A percentile compares a stretch with the other conserved stretches of the same genome.
Evolutionary conservation across 2,329 filamentous ascomycete genomes (phyloP).

Genomic region (Scedosporium minutisporum): DNA sequence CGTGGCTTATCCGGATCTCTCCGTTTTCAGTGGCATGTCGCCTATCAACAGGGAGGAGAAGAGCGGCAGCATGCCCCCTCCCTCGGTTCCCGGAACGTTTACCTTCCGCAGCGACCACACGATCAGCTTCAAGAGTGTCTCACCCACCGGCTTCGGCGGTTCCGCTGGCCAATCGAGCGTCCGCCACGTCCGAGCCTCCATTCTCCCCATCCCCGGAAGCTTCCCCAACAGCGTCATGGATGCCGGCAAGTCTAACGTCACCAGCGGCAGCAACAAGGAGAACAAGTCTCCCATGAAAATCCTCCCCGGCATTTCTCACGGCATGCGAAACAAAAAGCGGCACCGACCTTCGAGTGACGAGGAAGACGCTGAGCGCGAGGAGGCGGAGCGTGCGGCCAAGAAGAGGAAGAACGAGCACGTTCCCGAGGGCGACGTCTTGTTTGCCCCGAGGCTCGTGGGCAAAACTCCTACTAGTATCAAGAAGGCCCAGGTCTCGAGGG

Average conservation of each 20-base stretch:
- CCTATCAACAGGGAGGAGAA: constrained; percentile 13
- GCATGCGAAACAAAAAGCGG: constrained; percentile 57
- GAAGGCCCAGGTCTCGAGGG: constrained; percentile 13
- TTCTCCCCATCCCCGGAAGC: constrained; percentile 42
- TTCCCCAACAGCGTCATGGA: constrained; percentile 30
- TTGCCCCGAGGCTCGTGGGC: constrained; percentile 36
- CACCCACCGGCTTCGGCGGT: constrained; percentile 43
- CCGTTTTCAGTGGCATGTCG: constrained; percentile 25
- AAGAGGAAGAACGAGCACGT: constrained; percentile 44
- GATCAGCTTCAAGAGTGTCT: constrained; percentile 43
- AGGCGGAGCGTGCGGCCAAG: constrained; percentile 43
- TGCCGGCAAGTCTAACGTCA: constrained; percentile 9
- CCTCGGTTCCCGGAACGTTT: constrained; percentile 47
- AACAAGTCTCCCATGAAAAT: constrained; percentile 34
- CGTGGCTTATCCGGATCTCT: constrained; percentile 45
- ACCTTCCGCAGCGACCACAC: constrained; percentile 59
- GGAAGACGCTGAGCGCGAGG: constrained; percentile 41
- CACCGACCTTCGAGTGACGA: constrained; percentile 47
- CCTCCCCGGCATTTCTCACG: constrained; percentile 45
- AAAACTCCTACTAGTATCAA: constrained; percentile 17
- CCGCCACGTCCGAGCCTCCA: constrained; percentile 47
- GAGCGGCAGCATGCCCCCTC: constrained; percentile 16
- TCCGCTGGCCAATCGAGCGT: constrained; percentile 51
- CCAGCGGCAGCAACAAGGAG: constrained; percentile 38
- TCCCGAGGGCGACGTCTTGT: constrained; percentile 40